Evolutionary conservation across 1,139 yeast genomes (phyloP), one percentile per base, ranked within the genome.

Genomic region (Suhomyces bolitotheri): DNA sequence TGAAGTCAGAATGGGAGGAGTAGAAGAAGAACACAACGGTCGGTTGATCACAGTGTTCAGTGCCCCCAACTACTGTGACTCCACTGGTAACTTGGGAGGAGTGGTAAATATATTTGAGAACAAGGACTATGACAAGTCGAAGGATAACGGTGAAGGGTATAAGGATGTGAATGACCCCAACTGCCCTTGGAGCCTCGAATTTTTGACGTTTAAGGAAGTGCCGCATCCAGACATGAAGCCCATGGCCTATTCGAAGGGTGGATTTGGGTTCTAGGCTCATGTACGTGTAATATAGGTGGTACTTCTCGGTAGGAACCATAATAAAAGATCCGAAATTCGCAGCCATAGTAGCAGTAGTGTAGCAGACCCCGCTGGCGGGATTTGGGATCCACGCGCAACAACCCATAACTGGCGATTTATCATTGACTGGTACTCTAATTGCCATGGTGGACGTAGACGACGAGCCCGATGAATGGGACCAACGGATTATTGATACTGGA

Each of bases 21-120:
- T 83, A 40, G 90, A 88, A 46, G 73, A 72, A 34, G 97, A 92
- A 56, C 99, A 92, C 54, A 73, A 82, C 41, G 95, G 95, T 7
- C 73, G 81, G 50, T 76, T 92, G 35, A 78, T 89, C 39, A 92
- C 99, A 0, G 96, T 92, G 15, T 92, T 92, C 61, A 82, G 95
- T 60, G 98, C 99, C 0, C 99, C 99, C 25, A 90, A 94, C 60
- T 92, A 92, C 61, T 90, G 97, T 64, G 99, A 94, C 55, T 70
- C 83, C 12, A 89, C 88, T 38, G 96, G 95, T 11, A 92, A 92
- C 60, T 61, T 76, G 47, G 99, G 97, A 35, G 98, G 95, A 8
- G 85, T 85, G 39, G 80, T 90, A 36, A 83, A 87, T 51, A 63
- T 82, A 40, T 59, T 64, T 2, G 73, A 65, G 33, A 70, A 70